Evolutionary conservation across 139 green algal species (phyloP), one percentile per base, ranked within the genome.

Genomic region (Tetraselmis chui): DNA sequence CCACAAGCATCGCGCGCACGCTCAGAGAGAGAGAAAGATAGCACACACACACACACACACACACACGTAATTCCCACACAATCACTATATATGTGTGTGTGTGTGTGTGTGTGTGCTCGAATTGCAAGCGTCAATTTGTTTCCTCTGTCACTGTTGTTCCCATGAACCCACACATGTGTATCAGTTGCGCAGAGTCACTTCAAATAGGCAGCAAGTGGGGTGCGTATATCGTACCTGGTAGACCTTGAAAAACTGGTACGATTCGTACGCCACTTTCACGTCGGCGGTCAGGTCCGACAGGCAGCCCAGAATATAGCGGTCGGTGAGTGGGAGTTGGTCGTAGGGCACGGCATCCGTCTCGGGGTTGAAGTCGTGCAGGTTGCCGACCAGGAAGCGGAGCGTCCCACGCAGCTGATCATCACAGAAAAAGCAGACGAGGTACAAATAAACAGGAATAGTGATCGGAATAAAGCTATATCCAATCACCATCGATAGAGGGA

Each of bases 341-440:
- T 89, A 87, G 0, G 88, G 76, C 23, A 95, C 84, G 25, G 83
- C 76, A 30, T 94, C 45, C 59, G 30, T 31, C 1, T 82, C 74
- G 0, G 93, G 92, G 84, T 96, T 83, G 79, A 94, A 98, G 83
- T 95, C 95, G 28, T 88, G 59, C 76, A 99, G 87, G 87, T 97
- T 98, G 85, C 97, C 97, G 79, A 99, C 91, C 83, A 99, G 80
- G 89, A 96, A 99, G 77, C 97, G 92, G 83, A 99, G 86, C 28
- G 96, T 99, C 81, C 89, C 89, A 27, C 89, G 89, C 59, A 91
- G 76, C 80, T 86, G 45, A n/a, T n/a, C n/a, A n/a, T n/a, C n/a
- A n/a, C n/a, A n/a, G n/a, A n/a, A n/a, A n/a, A n/a, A n/a, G n/a
- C n/a, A n/a, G n/a, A n/a, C n/a, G n/a, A n/a, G n/a, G n/a, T n/a